phyloP scores from a whole-genome alignment of 1,139 yeast species.

The Lipomyces yarrowii region DNA sequence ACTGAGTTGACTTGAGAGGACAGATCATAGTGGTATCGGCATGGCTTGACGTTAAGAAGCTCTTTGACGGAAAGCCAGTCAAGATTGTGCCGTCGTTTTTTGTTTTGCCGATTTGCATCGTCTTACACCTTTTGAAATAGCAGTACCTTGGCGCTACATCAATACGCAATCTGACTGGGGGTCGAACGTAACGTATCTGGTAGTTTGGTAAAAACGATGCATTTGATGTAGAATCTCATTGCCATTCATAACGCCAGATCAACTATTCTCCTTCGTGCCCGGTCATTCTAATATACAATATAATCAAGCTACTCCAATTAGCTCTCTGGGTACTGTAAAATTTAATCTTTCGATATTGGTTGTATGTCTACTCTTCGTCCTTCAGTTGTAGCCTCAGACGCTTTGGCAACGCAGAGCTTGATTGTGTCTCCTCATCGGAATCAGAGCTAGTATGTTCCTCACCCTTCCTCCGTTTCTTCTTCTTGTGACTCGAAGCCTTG shows the following conservation, averaged over 20 bases:
- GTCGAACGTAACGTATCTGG: too few relatives aligned
- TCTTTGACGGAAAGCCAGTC: too few relatives aligned
- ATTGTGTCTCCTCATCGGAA: constrained; percentile 16
- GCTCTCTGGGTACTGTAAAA: neutral
- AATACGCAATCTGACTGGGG: too few relatives aligned
- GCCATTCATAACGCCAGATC: neutral
- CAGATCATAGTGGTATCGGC: too few relatives aligned
- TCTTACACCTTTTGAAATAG: too few relatives aligned
- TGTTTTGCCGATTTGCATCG: too few relatives aligned
- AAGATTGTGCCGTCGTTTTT: too few relatives aligned
- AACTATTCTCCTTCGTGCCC: neutral
- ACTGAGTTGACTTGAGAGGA: too few relatives aligned
- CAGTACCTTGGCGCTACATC: too few relatives aligned
- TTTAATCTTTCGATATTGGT: neutral
- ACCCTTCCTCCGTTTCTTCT: constrained; percentile 26
- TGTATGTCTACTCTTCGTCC: constrained; percentile 11
- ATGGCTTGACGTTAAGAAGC: too few relatives aligned
- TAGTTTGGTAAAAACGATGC: too few relatives aligned
- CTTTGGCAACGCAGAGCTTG: constrained; percentile 18
- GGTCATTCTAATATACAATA: neutral
- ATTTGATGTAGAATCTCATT: neutral
- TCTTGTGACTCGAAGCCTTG: constrained; percentile 13
- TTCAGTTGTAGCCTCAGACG: constrained; percentile 23
- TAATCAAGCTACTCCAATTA: neutral
- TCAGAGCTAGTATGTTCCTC: constrained; percentile 25